Evolutionary conservation across 805 yeast species (phyloP).

Genomic region (Scheffersomyces ergatensis): DNA sequence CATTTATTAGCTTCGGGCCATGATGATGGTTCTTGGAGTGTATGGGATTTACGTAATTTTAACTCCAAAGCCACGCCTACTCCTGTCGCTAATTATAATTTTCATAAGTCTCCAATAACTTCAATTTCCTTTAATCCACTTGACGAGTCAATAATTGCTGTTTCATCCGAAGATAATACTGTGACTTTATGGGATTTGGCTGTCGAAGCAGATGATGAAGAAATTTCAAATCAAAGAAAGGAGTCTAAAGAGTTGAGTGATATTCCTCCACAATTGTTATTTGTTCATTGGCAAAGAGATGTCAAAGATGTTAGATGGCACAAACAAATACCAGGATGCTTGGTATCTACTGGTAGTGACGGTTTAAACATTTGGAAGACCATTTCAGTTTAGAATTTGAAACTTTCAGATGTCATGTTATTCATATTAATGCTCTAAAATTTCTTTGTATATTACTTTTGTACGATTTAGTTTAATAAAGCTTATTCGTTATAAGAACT

Average conservation of each 20-base stretch:
- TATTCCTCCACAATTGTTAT: slow-evolving; percentile 92
- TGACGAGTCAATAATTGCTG: slow-evolving; percentile 95
- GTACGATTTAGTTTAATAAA: no score
- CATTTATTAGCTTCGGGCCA: slow-evolving; percentile 93
- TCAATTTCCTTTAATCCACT: slow-evolving; percentile 91
- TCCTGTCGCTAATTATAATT: slow-evolving; percentile 93
- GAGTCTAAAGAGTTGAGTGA: slow-evolving; percentile 79
- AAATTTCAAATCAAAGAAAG: slow-evolving; percentile 78
- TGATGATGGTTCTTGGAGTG: slow-evolving; percentile 96
- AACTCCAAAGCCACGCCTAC: slow-evolving; percentile 55
- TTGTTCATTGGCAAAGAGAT: slow-evolving; percentile 97
- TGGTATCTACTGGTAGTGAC: slow-evolving; percentile 92
- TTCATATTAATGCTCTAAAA: not conserved
- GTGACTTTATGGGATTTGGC: slow-evolving; percentile 98
- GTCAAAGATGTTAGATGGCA: slow-evolving; percentile 99
- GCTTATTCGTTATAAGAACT: no score
- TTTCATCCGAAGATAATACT: slow-evolving; percentile 93
- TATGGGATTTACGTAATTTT: slow-evolving; percentile 93
- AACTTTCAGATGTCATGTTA: not conserved
- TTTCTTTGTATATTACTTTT: not conserved
- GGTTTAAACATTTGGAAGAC: slow-evolving; percentile 96
- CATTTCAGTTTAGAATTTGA: slow-evolving; percentile 67
- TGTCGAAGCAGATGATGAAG: slow-evolving; percentile 98
- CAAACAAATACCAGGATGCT: slow-evolving; percentile 91
- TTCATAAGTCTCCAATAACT: slow-evolving; percentile 92